Evolutionary conservation across 2,329 filamentous ascomycete genomes (phyloP).

Genomic region (Akanthomyces dipterigenus): DNA sequence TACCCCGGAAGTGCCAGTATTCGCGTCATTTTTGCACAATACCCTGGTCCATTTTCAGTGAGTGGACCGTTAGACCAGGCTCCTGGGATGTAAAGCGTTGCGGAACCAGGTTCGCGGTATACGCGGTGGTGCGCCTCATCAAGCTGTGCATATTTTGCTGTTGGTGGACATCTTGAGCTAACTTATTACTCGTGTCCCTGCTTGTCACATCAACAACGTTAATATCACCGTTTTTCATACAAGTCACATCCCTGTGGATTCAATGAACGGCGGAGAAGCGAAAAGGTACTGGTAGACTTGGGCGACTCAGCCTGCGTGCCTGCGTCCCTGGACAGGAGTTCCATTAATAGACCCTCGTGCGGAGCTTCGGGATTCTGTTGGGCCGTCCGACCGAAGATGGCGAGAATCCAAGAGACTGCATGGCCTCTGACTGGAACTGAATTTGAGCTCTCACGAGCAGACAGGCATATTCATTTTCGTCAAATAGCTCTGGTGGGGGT

Average conservation of each 20-base stretch:
- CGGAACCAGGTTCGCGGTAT: slow-evolving; percentile 11
- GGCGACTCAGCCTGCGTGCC: neutral
- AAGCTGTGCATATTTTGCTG: slow-evolving; percentile 1
- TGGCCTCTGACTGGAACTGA: neutral
- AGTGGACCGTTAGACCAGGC: slow-evolving; percentile 8
- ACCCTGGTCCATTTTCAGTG: neutral
- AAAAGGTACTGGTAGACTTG: neutral
- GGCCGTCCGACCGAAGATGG: neutral
- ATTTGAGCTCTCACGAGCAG: neutral
- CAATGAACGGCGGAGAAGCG: neutral
- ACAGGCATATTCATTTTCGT: neutral
- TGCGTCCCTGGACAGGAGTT: neutral
- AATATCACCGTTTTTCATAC: slow-evolving; percentile 2
- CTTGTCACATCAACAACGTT: slow-evolving; percentile 2
- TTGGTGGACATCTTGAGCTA: neutral
- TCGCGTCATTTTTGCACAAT: slow-evolving; percentile 12
- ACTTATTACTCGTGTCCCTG: neutral
- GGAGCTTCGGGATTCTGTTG: neutral
- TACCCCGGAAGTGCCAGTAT: too few relatives aligned
- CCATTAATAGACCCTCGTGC: slow-evolving; percentile 4
- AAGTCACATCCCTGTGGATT: slow-evolving; percentile 1
- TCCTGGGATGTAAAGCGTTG: neutral
- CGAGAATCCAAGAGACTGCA: neutral
- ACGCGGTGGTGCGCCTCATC: slow-evolving; percentile 3
- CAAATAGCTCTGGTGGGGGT: neutral